phyloP scores from a whole-genome alignment of 768 basidiomycete genomes.

The Chiua virens region DNA sequence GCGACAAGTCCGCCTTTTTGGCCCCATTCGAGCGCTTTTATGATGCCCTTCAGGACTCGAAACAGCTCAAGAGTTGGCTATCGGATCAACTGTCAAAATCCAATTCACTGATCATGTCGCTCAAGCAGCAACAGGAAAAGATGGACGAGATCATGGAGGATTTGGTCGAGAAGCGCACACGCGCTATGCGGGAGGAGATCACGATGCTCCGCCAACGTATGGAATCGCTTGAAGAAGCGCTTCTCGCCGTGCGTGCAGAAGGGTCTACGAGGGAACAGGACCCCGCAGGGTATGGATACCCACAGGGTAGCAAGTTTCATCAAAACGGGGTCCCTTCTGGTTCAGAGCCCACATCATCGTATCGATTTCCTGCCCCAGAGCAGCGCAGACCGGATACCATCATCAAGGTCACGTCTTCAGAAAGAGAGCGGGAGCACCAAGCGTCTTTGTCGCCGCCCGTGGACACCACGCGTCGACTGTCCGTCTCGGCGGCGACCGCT shows the following conservation, averaged over 20 bases:
- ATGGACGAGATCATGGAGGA: constrained; percentile 57
- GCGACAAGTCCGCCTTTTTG: constrained; percentile 75
- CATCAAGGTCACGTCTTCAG: constrained; percentile 42
- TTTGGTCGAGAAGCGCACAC: constrained; percentile 61
- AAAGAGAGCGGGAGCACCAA: constrained; percentile 39
- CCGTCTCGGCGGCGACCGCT: constrained; percentile 40
- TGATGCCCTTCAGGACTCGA: constrained; percentile 78
- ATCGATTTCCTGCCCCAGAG: constrained; percentile 48
- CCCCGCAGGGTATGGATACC: constrained; percentile 11
- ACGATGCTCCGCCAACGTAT: constrained; percentile 57
- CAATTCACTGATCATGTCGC: constrained; percentile 49
- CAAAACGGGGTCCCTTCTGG: constrained; percentile 39
- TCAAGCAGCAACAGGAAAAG: constrained; percentile 63
- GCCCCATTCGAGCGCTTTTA: constrained; percentile 84
- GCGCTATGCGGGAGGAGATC: constrained; percentile 62
- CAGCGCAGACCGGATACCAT: constrained; percentile 35
- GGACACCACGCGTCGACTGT: constrained; percentile 47
- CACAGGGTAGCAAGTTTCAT: constrained; percentile 27
- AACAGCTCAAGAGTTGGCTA: constrained; percentile 76
- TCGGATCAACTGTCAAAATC: constrained; percentile 70
- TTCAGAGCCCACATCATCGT: constrained; percentile 37
- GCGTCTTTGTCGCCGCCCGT: constrained; percentile 47
- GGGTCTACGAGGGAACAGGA: constrained; percentile 16
- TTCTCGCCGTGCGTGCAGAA: constrained; percentile 30
- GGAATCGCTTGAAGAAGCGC: constrained; percentile 63